Evolutionary conservation across 495 filamentous ascomycete genomes (phyloP).

Genomic region (Penicillium cataractarum): DNA sequence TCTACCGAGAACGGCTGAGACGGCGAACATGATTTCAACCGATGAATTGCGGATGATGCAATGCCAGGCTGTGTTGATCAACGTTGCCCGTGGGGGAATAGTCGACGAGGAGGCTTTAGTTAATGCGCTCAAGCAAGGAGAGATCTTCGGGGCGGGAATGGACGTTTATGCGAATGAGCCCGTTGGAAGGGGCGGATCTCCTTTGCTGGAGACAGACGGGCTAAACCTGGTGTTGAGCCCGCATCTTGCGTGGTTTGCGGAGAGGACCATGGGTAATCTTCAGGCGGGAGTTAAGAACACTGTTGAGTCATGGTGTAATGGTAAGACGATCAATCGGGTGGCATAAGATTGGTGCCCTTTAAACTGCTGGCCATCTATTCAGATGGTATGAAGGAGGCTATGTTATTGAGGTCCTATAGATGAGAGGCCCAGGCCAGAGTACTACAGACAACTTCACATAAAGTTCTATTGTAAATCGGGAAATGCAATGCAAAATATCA

Average conservation of each 20-base stretch:
- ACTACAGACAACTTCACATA: not conserved
- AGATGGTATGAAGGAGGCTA: not conserved
- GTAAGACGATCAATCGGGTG: slow-evolving; percentile 21
- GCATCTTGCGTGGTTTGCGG: slow-evolving; percentile 1
- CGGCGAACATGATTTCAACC: slow-evolving; percentile 47
- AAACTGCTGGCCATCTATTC: too few species aligned
- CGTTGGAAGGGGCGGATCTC: not conserved
- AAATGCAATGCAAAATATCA: not conserved
- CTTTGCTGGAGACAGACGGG: not conserved
- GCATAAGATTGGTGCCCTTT: too few species aligned
- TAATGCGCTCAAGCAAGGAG: not conserved
- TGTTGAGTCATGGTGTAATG: not conserved
- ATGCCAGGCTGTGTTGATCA: slow-evolving; percentile 52
- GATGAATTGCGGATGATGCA: slow-evolving; percentile 55
- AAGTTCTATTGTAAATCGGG: not conserved
- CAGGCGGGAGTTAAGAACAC: not conserved
- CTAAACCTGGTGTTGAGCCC: not conserved
- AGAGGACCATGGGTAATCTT: not conserved
- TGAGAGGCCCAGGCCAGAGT: not conserved
- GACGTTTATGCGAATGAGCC: slow-evolving; percentile 2
- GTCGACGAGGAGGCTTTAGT: slow-evolving; percentile 48
- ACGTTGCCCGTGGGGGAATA: slow-evolving; percentile 61
- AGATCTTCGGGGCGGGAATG: not conserved
- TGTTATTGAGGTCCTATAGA: not conserved
- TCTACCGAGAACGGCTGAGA: slow-evolving; percentile 27